These are phyloP conservation scores for Saccharomycopsis hybrid DNA, from an alignment of 1,139 yeast genomes.

Conservation along the genomic window DNA sequence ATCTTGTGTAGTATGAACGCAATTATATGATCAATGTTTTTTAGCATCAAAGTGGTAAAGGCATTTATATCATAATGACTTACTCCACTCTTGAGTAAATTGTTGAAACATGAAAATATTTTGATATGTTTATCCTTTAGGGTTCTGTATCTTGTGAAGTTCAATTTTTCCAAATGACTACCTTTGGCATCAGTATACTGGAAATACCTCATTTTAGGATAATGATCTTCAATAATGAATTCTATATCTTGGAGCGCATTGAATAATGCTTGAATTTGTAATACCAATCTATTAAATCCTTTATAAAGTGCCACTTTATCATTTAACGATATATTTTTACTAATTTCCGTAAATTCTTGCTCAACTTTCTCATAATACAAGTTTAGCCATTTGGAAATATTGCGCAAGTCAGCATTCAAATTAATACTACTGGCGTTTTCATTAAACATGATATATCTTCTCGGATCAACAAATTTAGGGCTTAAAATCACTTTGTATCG, in stretches of 20 bases:
- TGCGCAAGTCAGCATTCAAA: conserved; percentile 14
- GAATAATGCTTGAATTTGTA: conserved; percentile 6
- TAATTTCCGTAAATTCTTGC: not conserved
- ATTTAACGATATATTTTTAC: not conserved
- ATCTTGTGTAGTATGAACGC: conserved; percentile 14
- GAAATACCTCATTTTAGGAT: not conserved
- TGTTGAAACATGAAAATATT: conserved; percentile 1
- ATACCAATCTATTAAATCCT: not conserved
- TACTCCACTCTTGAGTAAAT: conserved; percentile 1
- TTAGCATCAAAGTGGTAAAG: conserved; percentile 1
- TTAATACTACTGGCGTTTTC: conserved; percentile 15
- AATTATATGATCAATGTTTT: conserved; percentile 5
- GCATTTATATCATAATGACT: conserved; percentile 3
- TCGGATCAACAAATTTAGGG: conserved; percentile 18
- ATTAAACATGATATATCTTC: conserved; percentile 17
- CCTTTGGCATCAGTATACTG: not conserved
- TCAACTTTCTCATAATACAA: conserved; percentile 9
- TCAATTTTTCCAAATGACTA: conserved; percentile 4
- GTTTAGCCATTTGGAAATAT: conserved; percentile 4
- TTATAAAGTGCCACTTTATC: not conserved
- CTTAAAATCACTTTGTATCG: conserved; percentile 15
- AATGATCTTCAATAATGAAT: conserved; percentile 7
- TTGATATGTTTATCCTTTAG: conserved; percentile 11
- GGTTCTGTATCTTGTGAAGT: conserved; percentile 7
- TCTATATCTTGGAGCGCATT: conserved; percentile 4